A percentile compares a stretch with the other conserved stretches of the same genome.
phyloP scores from a whole-genome alignment of 164 flowering plant species.

The Litsea cubeba region DNA sequence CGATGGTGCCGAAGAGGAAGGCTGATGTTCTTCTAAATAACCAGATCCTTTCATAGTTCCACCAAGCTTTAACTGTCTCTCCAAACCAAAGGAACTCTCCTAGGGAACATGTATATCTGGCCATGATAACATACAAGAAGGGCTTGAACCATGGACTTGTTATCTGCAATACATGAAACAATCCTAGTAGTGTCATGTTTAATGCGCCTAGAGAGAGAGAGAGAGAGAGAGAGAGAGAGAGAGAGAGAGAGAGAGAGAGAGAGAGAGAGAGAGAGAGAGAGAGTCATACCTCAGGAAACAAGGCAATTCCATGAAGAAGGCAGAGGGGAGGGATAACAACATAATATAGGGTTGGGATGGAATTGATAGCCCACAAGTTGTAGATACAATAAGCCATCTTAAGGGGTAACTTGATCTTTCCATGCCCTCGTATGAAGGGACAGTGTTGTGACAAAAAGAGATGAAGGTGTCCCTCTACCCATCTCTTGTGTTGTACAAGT shows the following conservation, averaged over 20 bases:
- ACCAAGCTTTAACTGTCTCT: constrained; percentile 37
- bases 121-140: constrained; percentile 41
- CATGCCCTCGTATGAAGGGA: constrained; percentile 22
- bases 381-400: constrained; percentile 22
- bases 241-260: neutral
- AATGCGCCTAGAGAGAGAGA: neutral
- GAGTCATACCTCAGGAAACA: constrained; percentile 27
- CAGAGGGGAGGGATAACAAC: constrained; percentile 21
- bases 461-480: constrained; percentile 32
- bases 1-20: constrained; percentile 20
- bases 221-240: constrained; percentile 8
- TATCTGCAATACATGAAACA: constrained; percentile 26
- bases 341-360: constrained; percentile 24
- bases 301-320: constrained; percentile 21
- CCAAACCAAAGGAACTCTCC: constrained; percentile 37
- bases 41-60: constrained; percentile 29
- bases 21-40: constrained; percentile 22
- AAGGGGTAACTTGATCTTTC: constrained; percentile 23
- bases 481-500: constrained; percentile 31
- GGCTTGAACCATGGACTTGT: constrained; percentile 71
- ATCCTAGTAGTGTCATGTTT: neutral
- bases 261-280: neutral
- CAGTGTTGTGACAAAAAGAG: constrained; percentile 24
- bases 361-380: constrained; percentile 23
- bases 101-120: constrained; percentile 28